A percentile compares a stretch with the other conserved stretches of the same genome.
These are phyloP conservation scores for Syncephalis plumigaleata DNA, from an alignment of 371 early-diverging fungal species.

Conservation along the genomic window DNA sequence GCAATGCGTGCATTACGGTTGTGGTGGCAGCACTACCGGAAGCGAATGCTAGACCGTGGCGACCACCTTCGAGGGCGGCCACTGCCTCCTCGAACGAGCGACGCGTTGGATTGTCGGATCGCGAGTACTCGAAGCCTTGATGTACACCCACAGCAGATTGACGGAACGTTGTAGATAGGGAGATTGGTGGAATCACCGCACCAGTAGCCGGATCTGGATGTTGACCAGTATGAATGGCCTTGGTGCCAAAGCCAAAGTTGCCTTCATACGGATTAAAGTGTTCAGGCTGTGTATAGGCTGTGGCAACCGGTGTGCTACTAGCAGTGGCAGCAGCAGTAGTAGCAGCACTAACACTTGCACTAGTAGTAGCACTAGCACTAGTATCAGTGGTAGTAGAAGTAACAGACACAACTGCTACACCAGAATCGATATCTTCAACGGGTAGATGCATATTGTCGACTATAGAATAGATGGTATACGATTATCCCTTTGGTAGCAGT, in stretches of 20 bases:
- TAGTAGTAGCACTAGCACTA: no score
- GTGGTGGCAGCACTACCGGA: conserved; percentile 90
- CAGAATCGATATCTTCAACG: no score
- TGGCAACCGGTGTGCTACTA: no score
- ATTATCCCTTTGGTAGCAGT: no score
- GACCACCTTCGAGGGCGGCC: conserved; percentile 78
- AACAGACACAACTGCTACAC: no score
- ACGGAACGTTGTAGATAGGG: conserved; percentile 89
- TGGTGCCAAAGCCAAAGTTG: conserved; percentile 64
- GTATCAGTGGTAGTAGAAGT: no score
- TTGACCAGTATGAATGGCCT: conserved; percentile 85
- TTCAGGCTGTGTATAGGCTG: no score
- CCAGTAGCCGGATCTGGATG: conserved; percentile 74
- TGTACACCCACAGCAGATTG: conserved; percentile 83
- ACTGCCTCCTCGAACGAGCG: conserved; percentile 77
- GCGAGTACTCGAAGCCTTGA: conserved; percentile 90
- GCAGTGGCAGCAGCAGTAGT: no score
- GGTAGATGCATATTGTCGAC: no score
- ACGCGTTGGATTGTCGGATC: conserved; percentile 90
- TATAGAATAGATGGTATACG: no score
- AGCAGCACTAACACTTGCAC: no score
- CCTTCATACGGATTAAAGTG: no score
- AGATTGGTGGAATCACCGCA: conserved; percentile 91
- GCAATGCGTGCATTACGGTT: conserved; percentile 56
- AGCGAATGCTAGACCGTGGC: conserved; percentile 84